Conservation (phyloP, 371 early-diverging fungal genomes). For the Mortierella sp. region DNA sequence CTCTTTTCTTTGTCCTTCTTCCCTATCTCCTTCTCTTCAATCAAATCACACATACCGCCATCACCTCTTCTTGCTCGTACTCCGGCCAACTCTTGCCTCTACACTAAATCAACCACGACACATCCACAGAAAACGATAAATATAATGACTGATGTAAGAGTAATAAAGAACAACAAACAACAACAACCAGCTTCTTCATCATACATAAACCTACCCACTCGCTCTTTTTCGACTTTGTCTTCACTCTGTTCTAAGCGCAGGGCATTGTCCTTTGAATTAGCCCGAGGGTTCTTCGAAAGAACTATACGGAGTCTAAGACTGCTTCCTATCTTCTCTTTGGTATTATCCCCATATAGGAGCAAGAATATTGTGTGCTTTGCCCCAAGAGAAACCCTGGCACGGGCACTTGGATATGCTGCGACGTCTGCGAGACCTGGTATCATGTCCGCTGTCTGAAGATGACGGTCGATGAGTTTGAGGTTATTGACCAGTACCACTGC, state of each 20-base stretch:
- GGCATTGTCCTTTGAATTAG: not conserved
- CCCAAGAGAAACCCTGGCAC: constrained; percentile 28
- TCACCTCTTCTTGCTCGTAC: not conserved
- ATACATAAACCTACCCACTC: not conserved
- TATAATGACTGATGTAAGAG: constrained; percentile 27
- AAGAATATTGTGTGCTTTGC: constrained; percentile 48
- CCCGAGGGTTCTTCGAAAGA: not conserved
- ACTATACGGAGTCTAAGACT: not conserved
- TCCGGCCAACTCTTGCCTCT: not conserved
- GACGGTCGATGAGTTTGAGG: constrained; percentile 66
- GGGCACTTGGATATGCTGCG: constrained; percentile 82
- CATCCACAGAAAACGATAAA: not conserved
- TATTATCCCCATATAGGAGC: constrained; percentile 18
- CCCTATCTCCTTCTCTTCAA: not conserved
- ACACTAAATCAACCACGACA: not conserved
- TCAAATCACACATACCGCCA: not conserved
- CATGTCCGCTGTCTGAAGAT: constrained; percentile 76
- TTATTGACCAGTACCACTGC: constrained; percentile 78
- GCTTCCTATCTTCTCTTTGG: not conserved
- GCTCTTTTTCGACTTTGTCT: not conserved
- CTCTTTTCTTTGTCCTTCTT: not conserved
- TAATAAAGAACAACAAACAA: not conserved
- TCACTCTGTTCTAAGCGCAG: not conserved
- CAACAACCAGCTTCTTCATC: not conserved
- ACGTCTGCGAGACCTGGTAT: constrained; percentile 77